Evolutionary conservation across 140 eudicot genomes (phyloP), one percentile per base, ranked within the genome.

Genomic region (Ambrosia hybrid): DNA sequence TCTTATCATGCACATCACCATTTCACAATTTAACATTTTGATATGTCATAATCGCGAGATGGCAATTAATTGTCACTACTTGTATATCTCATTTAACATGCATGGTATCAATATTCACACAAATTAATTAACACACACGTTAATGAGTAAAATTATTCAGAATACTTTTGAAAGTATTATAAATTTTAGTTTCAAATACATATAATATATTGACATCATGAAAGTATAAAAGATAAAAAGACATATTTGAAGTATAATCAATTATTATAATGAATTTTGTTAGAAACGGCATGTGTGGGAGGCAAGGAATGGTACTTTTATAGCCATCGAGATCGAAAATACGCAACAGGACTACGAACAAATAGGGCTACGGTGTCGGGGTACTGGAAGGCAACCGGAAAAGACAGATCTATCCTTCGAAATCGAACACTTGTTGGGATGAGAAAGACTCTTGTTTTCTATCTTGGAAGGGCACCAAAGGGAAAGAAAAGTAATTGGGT

Each of bases 331-430:
- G 98, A 89, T 78, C 67, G 89, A 68, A 92, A 92, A 76, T 92
- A 92, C 36, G 96, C 98, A 21, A 92, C 96, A 0, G 98, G 98
- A 6, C 73, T 78, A 17, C 71, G 98, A 55, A 92, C 98, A 55
- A 92, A 92, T 37, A 78, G 98, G 81, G 98, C 98, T 1, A 92
- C 98, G 9, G 70, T 76, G 11, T 82, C 96, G 3, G 98, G 98
- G 4, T 92, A 89, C 62, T 92, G 98, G 96, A 92, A 92, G 81
- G 98, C 98, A 58, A 92, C 98, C 2, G 98, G 98, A 60, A 92
- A 92, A 84, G 98, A 92, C 76, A 83, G 91, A 65, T 81, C 88
- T 49, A 73, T 89, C 4, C 11, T 63, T 59, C 75, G 80, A 2
- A 83, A 70, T 52, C 84, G 89, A 12, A 71, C 73, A 2, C 63